Evolutionary conservation across 495 filamentous ascomycete species (phyloP).

Genomic region (Physcia stellaris): DNA sequence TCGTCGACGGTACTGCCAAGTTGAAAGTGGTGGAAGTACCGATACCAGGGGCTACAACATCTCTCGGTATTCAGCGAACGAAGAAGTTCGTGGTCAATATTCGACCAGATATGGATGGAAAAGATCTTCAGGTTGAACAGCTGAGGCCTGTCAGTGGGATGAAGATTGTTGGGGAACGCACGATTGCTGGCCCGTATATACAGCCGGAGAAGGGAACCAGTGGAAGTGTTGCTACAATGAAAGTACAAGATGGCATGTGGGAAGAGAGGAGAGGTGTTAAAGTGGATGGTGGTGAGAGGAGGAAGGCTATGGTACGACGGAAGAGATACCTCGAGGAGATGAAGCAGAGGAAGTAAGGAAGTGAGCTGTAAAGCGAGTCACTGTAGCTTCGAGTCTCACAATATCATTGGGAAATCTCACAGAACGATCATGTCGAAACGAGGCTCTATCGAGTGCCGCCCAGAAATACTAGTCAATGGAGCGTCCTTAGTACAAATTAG

Average conservation of each 20-base stretch:
- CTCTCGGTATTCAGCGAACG: conserved; percentile 37
- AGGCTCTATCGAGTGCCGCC: conserved; percentile 7
- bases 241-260: conserved; percentile 76
- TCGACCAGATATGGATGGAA: conserved; percentile 34
- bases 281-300: conserved; percentile 91
- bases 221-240: conserved; percentile 47
- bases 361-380: background rate
- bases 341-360: conserved; percentile 21
- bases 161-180: conserved; percentile 47
- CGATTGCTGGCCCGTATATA: conserved; percentile 58
- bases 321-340: conserved; percentile 44
- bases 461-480: too few species aligned
- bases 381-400: background rate
- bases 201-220: conserved; percentile 46
- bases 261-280: conserved; percentile 72
- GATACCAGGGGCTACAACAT: conserved; percentile 16
- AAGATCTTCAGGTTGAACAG: conserved; percentile 25
- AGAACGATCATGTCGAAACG: background rate
- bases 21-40: conserved; percentile 52
- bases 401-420: background rate
- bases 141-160: conserved; percentile 43
- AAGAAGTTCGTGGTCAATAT: conserved; percentile 60
- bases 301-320: conserved; percentile 67
- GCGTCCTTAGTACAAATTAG: too few species aligned
- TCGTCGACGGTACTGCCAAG: conserved; percentile 58